phyloP scores from a whole-genome alignment of 2,329 filamentous ascomycete genomes.

The Colletotrichum neosansevieriae region DNA sequence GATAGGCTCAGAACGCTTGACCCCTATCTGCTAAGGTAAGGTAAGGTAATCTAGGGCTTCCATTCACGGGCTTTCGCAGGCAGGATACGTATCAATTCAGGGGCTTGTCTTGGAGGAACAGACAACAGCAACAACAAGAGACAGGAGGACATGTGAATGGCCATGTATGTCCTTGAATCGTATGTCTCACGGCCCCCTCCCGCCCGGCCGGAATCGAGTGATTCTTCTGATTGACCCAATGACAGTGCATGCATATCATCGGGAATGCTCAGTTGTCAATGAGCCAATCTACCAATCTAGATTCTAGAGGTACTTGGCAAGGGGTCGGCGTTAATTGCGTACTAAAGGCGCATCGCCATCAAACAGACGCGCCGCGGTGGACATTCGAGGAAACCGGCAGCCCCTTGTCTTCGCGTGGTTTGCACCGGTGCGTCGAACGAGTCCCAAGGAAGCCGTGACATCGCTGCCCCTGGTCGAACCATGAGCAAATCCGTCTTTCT shows the following conservation, averaged over 20 bases:
- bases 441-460: slow-evolving; percentile 36
- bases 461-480: slow-evolving; percentile 36
- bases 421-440: slow-evolving; percentile 29
- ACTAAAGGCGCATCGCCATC: not conserved
- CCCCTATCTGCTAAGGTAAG: no score
- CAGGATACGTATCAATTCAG: no score
- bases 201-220: slow-evolving; percentile 28
- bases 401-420: slow-evolving; percentile 25
- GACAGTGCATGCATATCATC: not conserved
- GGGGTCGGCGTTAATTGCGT: not conserved
- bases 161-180: slow-evolving; percentile 4
- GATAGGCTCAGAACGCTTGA: not conserved
- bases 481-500: slow-evolving; percentile 27
- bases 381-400: slow-evolving; percentile 28
- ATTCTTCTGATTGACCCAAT: slow-evolving; percentile 16
- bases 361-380: slow-evolving; percentile 22
- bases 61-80: no score
- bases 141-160: slow-evolving; percentile 31
- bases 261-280: slow-evolving; percentile 5
- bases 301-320: not conserved
- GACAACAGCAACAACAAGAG: not conserved
- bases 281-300: not conserved
- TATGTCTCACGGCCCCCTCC: slow-evolving; percentile 29
- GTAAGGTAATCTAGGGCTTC: no score
- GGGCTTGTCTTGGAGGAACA: not conserved